A percentile compares a stretch with the other conserved stretches of the same genome.
phyloP scores from a whole-genome alignment of 2,329 filamentous ascomycete genomes.

The Alternaria brassicae region DNA sequence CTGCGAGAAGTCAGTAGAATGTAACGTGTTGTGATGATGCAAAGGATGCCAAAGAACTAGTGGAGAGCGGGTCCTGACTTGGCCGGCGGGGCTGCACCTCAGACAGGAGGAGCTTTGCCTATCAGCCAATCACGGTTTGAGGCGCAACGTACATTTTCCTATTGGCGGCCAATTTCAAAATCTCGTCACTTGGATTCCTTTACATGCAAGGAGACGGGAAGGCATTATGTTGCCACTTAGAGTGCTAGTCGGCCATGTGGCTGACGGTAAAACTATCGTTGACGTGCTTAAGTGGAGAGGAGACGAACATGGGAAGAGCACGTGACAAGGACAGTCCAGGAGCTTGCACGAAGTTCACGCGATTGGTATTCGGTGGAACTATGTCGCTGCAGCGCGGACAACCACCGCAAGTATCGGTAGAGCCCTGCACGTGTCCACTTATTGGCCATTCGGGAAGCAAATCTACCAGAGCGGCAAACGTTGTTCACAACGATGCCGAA shows the following conservation, averaged over 20 bases:
- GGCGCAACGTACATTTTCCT: neutral
- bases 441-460: neutral
- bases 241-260: neutral
- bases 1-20: neutral
- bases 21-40: slow-evolving; percentile 19
- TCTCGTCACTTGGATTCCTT: neutral
- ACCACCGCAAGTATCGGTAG: too few species aligned
- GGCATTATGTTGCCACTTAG: neutral
- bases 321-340: neutral
- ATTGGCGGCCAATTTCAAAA: neutral
- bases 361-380: neutral
- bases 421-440: neutral
- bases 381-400: neutral
- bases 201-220: neutral
- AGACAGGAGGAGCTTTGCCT: neutral
- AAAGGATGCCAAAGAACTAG: slow-evolving; percentile 5
- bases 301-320: neutral
- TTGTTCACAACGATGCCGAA: neutral
- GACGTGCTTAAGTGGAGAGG: neutral
- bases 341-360: neutral
- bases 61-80: slow-evolving; percentile 9
- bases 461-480: neutral
- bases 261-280: neutral
- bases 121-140: neutral
- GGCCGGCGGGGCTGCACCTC: slow-evolving; percentile 9